Evolutionary conservation across 1,139 yeast genomes (phyloP), one percentile per base, ranked within the genome.

Genomic region (Diutina ranongensis): DNA sequence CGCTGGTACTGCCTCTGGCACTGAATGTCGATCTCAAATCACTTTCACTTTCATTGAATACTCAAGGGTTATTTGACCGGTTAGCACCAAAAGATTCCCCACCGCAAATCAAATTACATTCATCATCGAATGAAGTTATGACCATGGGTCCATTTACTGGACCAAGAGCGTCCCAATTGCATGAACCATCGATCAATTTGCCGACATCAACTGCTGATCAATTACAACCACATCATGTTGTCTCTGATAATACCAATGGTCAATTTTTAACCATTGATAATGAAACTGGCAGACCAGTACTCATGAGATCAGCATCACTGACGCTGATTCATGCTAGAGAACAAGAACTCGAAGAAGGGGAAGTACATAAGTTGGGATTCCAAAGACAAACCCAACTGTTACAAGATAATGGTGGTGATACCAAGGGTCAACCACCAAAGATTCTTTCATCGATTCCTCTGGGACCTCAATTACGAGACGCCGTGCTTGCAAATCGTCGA

Each of bases 331-430:
- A 79, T 53, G 83, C 88, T 19, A 83, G 78, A 58, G 78, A 74
- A 52, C 87, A 83, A 59, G 95, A 87, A 56, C 78, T 80, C 51
- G 97, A 88, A 61, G 97, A 88, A 67, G 97, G 96, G 52, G 95
- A 85, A 56, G 72, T 87, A 51, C 95, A 86, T 62, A 79, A 83
- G 61, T 89, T 86, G 77, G 94, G 94, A 15, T 79, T 82, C 54
- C 84, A 80, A 56, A 84, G 77, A 57, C 73, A 78, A 50, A 62
- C 68, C 31, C 67, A 49, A 33, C 46, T 45, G 35, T 35, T 55
- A 59, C n/a, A 49, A 54, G n/a, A 53, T 34, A 60, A 57, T 13
- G 49, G 60, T 3, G n/a, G n/a, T n/a, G n/a, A n/a, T n/a, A n/a
- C 28, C 28, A 25, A 25, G 28, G 10, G 28, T 10, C 28, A 7